Percentiles rank a stretch among this genome's conserved stretches.
phyloP scores from a whole-genome alignment of 306 rosid species.

The Ammopiptanthus mongolicus region DNA sequence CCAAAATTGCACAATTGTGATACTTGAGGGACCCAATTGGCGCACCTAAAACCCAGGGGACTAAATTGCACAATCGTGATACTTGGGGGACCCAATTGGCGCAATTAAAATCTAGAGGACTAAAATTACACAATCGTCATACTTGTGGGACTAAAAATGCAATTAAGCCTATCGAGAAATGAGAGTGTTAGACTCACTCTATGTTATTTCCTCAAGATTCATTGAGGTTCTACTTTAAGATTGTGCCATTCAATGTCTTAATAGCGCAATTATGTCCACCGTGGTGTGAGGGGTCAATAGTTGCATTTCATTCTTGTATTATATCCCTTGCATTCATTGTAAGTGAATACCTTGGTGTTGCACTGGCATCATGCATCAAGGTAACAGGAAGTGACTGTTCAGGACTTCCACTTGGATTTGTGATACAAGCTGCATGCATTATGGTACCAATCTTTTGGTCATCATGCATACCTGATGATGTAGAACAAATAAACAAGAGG shows the following conservation, averaged over 20 bases:
- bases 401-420: conserved; percentile 62
- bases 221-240: conserved; percentile 70
- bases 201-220: conserved; percentile 75
- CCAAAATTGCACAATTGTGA: too few relatives aligned
- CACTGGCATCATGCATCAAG: conserved; percentile 60
- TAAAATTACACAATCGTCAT: too few relatives aligned
- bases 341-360: conserved; percentile 86
- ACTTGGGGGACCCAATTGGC: too few relatives aligned
- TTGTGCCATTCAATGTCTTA: conserved; percentile 71
- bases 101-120: too few relatives aligned
- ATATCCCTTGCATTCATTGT: conserved; percentile 63
- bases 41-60: too few relatives aligned
- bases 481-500: not conserved
- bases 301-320: conserved; percentile 83
- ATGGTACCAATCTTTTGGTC: conserved; percentile 71
- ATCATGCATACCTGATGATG: conserved; percentile 60
- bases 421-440: conserved; percentile 68
- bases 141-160: too few relatives aligned
- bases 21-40: too few relatives aligned
- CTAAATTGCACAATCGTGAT: too few relatives aligned
- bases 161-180: too few relatives aligned
- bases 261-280: conserved; percentile 72
- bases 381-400: conserved; percentile 65
- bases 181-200: conserved; percentile 61
- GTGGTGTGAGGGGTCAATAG: conserved; percentile 88